Percentiles rank a stretch among this genome's conserved stretches.
These are phyloP conservation scores for Dysphania ambrosioides DNA, from an alignment of 148 eudicot species.

Conservation along the genomic window DNA sequence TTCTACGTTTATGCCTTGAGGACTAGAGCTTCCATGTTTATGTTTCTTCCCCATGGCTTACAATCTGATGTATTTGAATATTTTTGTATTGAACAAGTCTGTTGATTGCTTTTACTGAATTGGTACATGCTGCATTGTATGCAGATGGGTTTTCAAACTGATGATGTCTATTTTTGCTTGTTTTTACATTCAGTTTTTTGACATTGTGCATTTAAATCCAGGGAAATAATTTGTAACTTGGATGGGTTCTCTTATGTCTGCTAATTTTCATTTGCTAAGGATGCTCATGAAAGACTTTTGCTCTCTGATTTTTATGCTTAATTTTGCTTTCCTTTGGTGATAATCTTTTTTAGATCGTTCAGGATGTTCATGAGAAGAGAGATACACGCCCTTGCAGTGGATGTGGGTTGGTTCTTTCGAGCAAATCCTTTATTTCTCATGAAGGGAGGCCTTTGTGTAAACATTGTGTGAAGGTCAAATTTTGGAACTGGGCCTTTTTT, in stretches of 20 bases:
- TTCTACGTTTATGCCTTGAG: background rate
- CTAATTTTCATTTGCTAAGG: background rate
- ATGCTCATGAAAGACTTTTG: background rate
- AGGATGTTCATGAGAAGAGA: slow-evolving; percentile 46
- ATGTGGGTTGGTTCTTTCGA: slow-evolving; percentile 65
- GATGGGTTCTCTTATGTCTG: background rate
- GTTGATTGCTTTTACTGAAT: background rate
- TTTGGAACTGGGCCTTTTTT: background rate
- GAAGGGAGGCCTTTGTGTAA: slow-evolving; percentile 56
- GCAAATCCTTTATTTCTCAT: slow-evolving; percentile 40
- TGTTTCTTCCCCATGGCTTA: background rate
- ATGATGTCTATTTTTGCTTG: background rate
- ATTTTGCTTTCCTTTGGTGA: background rate
- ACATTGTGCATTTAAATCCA: background rate
- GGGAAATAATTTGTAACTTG: background rate
- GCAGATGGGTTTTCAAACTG: background rate
- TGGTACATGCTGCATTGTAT: background rate
- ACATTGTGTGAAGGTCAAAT: slow-evolving; percentile 52
- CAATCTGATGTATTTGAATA: background rate
- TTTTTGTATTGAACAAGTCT: background rate
- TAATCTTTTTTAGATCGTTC: slow-evolving; percentile 23
- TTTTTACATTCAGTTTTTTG: background rate
- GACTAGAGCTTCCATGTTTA: background rate
- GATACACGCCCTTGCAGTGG: slow-evolving; percentile 59
- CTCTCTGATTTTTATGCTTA: slow-evolving; percentile 12